phyloP scores from a whole-genome alignment of 345 rosid genomes.

The Murraya paniculata region DNA sequence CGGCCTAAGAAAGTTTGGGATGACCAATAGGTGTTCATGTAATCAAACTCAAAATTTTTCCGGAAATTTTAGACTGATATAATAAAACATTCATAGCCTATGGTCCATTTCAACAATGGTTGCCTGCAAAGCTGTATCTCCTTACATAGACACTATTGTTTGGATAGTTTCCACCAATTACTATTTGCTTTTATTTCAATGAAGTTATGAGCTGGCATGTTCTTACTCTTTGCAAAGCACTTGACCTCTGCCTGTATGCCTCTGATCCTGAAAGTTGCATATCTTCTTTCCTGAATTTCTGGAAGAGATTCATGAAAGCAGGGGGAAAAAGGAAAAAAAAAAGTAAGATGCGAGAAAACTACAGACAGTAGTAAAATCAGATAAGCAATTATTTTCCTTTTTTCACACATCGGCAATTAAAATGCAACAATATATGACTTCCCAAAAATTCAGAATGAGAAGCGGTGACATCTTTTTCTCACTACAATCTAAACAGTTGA shows the following conservation, averaged over 20 bases:
- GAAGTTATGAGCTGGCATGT: background rate
- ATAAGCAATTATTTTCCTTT: background rate
- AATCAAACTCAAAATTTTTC: background rate
- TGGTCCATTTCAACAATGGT: background rate
- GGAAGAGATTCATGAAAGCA: slow-evolving; percentile 22
- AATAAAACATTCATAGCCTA: background rate
- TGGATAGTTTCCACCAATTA: background rate
- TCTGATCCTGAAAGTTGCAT: slow-evolving; percentile 78
- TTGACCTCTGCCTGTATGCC: slow-evolving; percentile 79
- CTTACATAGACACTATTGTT: background rate
- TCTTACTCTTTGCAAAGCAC: slow-evolving; percentile 76
- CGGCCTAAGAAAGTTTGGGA: slow-evolving; percentile 52
- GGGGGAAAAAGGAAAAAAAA: background rate
- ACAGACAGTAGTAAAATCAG: background rate
- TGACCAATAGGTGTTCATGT: background rate
- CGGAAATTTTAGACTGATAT: background rate
- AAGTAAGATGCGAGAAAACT: slow-evolving; percentile 2
- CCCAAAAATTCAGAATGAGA: background rate
- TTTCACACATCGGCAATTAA: background rate
- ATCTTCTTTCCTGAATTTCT: slow-evolving; percentile 97
- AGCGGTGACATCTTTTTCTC: background rate
- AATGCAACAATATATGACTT: background rate
- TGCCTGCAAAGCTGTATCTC: background rate
- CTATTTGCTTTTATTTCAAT: background rate
- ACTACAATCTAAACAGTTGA: background rate